Percentiles rank a stretch among this genome's conserved stretches.
Evolutionary conservation across 192 early-diverging fungal species (phyloP).

Genomic region (Coemansia sp.): DNA sequence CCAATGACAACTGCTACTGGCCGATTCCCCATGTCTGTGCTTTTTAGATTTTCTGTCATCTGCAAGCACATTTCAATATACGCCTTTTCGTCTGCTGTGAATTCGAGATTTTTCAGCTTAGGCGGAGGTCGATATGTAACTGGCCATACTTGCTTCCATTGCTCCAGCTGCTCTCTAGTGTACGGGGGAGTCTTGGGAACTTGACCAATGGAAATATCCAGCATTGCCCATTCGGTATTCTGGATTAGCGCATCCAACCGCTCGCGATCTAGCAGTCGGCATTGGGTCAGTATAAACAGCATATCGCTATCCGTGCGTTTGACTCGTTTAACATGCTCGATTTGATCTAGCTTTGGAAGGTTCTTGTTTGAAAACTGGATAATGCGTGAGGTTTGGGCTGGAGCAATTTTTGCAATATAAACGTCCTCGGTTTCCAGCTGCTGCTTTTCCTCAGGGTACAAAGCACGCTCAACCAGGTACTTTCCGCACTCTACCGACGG

Average conservation of each 20-base stretch:
- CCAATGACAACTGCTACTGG: constrained; percentile 21
- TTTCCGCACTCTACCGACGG: not conserved
- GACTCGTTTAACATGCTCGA: constrained; percentile 49
- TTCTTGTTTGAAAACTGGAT: constrained; percentile 17
- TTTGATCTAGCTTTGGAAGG: constrained; percentile 26
- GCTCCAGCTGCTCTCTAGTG: constrained; percentile 68
- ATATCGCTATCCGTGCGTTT: constrained; percentile 5
- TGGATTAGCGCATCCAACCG: constrained; percentile 7
- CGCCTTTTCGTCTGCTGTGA: constrained; percentile 14
- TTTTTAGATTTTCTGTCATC: not conserved
- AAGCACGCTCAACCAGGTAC: constrained; percentile 23
- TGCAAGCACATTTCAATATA: constrained; percentile 16
- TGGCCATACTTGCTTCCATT: constrained; percentile 82
- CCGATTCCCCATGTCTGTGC: not conserved
- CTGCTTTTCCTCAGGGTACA: constrained; percentile 30
- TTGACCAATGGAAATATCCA: constrained; percentile 4
- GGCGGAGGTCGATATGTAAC: constrained; percentile 62
- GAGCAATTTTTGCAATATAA: constrained; percentile 14
- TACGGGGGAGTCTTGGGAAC: constrained; percentile 65
- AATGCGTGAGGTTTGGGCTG: constrained; percentile 16
- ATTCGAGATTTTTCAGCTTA: constrained; percentile 5
- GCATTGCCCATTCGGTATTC: constrained; percentile 20
- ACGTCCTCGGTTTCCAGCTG: constrained; percentile 36
- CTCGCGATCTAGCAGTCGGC: constrained; percentile 9
- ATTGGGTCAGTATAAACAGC: constrained; percentile 35